Evolutionary conservation across 257 asterid species (phyloP).

Genomic region (Solanum medicagineum): DNA sequence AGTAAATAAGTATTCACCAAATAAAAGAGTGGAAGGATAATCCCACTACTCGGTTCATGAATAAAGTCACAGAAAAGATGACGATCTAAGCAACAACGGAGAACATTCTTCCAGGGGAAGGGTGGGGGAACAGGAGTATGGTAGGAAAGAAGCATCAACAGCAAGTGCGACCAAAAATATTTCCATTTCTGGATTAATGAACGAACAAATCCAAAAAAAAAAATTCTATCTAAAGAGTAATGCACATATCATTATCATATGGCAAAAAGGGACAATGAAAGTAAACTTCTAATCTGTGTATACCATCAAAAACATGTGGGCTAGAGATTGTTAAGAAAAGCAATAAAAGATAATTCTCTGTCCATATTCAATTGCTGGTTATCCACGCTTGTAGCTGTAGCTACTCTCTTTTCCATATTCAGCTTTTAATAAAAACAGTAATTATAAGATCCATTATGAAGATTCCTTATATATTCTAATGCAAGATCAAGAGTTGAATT

Average conservation of each 20-base stretch:
- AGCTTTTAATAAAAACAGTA: not conserved
- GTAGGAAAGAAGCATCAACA: not conserved
- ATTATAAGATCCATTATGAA: not conserved
- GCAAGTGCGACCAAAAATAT: not conserved
- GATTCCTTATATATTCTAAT: not conserved
- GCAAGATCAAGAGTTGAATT: not conserved
- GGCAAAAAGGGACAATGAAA: not conserved
- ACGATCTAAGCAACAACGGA: not conserved
- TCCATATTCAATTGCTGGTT: not conserved
- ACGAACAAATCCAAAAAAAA: not conserved
- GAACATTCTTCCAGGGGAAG: not conserved
- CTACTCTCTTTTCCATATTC: not conserved
- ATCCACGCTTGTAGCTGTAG: not conserved
- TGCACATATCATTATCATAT: not conserved
- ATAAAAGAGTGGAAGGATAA: not conserved
- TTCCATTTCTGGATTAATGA: not conserved
- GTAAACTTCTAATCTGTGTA: not conserved
- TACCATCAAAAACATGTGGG: not conserved
- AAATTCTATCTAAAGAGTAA: not conserved
- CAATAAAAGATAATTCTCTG: not conserved
- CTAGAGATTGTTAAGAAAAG: not conserved
- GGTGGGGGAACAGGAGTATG: not conserved
- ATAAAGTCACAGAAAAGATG: not conserved
- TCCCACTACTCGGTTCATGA: not conserved
- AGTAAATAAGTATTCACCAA: conserved; percentile 1